Evolutionary conservation across 306 rosid genomes (phyloP), one percentile per base, ranked within the genome.

Genomic region (Trichosanthes cucumerina): DNA sequence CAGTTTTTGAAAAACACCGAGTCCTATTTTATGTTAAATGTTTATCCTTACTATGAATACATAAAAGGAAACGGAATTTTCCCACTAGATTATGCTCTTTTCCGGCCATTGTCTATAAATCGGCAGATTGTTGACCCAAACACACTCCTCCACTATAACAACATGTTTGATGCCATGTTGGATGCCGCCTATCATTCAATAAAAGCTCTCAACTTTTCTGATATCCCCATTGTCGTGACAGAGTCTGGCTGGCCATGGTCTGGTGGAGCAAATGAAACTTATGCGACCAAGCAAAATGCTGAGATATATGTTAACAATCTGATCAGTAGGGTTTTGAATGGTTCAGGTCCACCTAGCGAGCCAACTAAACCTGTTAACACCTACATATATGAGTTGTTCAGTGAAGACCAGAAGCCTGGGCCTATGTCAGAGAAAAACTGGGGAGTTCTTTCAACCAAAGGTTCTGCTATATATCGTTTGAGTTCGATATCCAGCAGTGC

Each of bases 161-260:
- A 93, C 79, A 93, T 93, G 97, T 91, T 91, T 88, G 98, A 93
- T 84, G 93, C 98, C 28, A 91, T 90, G 97, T 91, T 91, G 73
- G 98, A 93, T 70, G 97, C 98, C 56, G 76, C 93, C 68, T 93
- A 91, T 76, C 90, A 88, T 86, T 89, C 97, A 7, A 89, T 91
- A 13, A 88, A 84, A 11, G 93, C 88, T 58, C 83, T 92, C 75
- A 88, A 88, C 78, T 91, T 91, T 84, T 75, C 90, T 44, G 79
- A 84, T 47, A 91, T 91, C 79, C 90, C 96, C 3, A 59, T 93
- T 79, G 83, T 90, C 71, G 93, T 93, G 47, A 90, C 98, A 0
- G 98, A 90, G 85, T 74, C 92, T 34, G 98, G 98, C n/a, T 93
- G 97, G 97, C 97, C 98, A 2, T 86, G 83, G 84, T 79, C 87